Evolutionary conservation across 495 filamentous ascomycete species (phyloP), one percentile per base, ranked within the genome.

Genomic region (Neurospora sp.): DNA sequence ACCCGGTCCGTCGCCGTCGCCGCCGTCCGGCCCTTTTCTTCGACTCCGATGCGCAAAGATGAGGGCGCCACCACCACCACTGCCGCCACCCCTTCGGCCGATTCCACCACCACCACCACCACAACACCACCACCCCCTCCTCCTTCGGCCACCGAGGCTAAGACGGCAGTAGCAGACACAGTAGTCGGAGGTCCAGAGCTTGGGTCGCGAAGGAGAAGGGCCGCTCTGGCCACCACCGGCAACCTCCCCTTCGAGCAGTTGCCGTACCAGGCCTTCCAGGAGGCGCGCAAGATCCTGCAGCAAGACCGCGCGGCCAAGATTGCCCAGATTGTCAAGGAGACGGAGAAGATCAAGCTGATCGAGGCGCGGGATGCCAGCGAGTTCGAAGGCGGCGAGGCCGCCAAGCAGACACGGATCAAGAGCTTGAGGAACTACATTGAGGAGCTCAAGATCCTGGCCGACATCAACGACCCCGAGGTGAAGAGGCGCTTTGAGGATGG

Each of bases 401-500:
- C 85, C 71, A 90, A 90, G 81, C 88, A 93, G 81, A 87, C 84
- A 41, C 85, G 89, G 72, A 76, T 97, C 53, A 79, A 81, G n/a
- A 90, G 89, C 65, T 89, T 98, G 89, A 86, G 88, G 76, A 82
- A 87, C 72, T 84, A 93, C 76, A 75, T 98, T 71, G 93, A 97
- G 79, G 80, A 89, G 69, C 85, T 97, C 79, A 96, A 97, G 87
- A 89, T 99, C 38, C 82, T 91, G 75, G 94, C 93, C 7, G 96
- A 99, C 79, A 93, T 97, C 81, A 99, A 99, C 79, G 97, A 98
- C 79, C 96, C 96, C 1, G 69, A 93, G 39, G 93, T 98, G 59
- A 98, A 98, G 88, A 92, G 93, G 81, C 92, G 88, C 75, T 98
- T 98, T 77, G 96, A 99, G 79, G 93, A 98, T 85, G 94, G 95